Conservation (phyloP, 2,329 filamentous ascomycete genomes). For the Thelonectria discophora region DNA sequence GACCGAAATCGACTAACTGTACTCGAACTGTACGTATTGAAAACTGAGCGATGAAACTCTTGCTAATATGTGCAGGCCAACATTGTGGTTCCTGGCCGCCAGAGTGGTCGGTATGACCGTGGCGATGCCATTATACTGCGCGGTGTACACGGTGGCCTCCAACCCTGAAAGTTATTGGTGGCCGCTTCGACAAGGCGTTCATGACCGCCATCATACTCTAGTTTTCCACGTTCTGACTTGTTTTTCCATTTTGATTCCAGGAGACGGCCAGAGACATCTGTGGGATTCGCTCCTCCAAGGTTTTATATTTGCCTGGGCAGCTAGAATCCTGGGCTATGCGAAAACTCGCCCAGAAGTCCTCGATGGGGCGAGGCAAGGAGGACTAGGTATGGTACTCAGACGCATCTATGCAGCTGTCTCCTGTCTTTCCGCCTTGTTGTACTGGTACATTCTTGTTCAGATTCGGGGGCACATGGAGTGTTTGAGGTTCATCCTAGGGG, state of each 20-base stretch:
- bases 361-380: background rate
- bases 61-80: slow-evolving; percentile 3
- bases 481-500: too few relatives aligned
- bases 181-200: slow-evolving; percentile 20
- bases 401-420: slow-evolving; percentile 5
- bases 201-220: background rate
- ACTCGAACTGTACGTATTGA: background rate
- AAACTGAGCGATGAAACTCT: background rate
- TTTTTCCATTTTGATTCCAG: slow-evolving; percentile 19
- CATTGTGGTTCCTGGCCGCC: slow-evolving; percentile 19
- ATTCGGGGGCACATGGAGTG: background rate
- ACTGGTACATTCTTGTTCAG: slow-evolving; percentile 5
- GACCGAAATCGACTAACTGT: too few relatives aligned
- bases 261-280: background rate
- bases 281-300: background rate
- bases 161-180: slow-evolving; percentile 26
- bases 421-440: background rate
- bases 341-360: too few relatives aligned
- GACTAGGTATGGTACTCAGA: slow-evolving; percentile 9
- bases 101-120: slow-evolving; percentile 18
- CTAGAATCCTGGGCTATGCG: too few relatives aligned
- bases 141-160: slow-evolving; percentile 20
- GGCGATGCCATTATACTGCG: slow-evolving; percentile 28
- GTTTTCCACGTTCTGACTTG: slow-evolving; percentile 12
- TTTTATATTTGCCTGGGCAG: slow-evolving; percentile 23